Evolutionary conservation across 768 basidiomycete genomes (phyloP).

Genomic region (Auricularia auricula-judae): DNA sequence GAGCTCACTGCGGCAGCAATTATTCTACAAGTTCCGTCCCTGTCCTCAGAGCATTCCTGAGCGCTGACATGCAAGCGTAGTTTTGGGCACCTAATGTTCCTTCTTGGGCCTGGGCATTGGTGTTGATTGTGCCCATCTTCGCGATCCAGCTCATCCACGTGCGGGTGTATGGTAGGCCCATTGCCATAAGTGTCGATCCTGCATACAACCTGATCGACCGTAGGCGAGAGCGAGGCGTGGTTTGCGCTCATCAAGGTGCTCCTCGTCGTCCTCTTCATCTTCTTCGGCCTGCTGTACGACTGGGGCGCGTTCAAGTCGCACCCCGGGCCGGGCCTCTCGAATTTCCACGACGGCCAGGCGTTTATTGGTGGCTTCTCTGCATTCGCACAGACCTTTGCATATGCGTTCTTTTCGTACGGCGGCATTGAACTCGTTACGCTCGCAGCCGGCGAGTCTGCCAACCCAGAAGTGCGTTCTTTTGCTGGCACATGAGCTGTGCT

Average conservation of each 20-base stretch:
- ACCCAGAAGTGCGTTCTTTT: constrained; percentile 22
- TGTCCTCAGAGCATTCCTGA: neutral
- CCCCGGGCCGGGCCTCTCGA: constrained; percentile 45
- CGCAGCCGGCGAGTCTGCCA: constrained; percentile 59
- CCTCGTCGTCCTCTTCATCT: constrained; percentile 50
- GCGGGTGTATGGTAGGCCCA: constrained; percentile 40
- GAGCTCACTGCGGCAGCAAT: constrained; percentile 49
- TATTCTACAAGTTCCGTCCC: constrained; percentile 29
- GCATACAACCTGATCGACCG: neutral
- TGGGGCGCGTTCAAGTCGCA: constrained; percentile 42
- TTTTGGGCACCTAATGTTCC: constrained; percentile 38
- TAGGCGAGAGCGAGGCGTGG: constrained; percentile 56
- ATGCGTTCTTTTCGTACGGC: constrained; percentile 59
- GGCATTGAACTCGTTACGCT: constrained; percentile 62
- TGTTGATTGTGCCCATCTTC: constrained; percentile 44
- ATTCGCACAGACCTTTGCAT: constrained; percentile 51
- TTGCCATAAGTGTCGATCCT: neutral
- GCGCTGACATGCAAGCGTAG: constrained; percentile 6
- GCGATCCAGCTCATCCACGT: constrained; percentile 44
- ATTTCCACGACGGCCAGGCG: constrained; percentile 38
- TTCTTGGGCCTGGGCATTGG: constrained; percentile 45
- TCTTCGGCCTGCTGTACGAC: constrained; percentile 49
- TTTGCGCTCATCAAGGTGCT: constrained; percentile 52
- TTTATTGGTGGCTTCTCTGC: constrained; percentile 43
- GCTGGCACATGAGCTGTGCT: no score